A percentile compares a stretch with the other conserved stretches of the same genome.
These are phyloP conservation scores for Musa schizocarpa DNA, from an alignment of 176 grass and related monocot genomes.

Conservation along the genomic window DNA sequence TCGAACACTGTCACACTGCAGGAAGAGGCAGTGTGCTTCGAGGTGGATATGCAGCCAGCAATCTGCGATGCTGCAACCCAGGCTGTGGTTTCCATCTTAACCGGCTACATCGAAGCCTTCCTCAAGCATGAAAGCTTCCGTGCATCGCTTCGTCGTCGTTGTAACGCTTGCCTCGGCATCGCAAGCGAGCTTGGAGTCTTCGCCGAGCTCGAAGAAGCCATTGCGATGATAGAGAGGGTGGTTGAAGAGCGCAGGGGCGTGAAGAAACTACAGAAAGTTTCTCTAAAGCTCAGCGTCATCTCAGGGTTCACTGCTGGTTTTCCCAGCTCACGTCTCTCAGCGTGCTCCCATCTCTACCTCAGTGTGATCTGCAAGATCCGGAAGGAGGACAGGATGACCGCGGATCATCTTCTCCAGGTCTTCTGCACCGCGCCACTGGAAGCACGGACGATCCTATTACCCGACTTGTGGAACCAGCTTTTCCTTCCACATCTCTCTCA, in stretches of 20 bases:
- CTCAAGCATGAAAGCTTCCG: constrained; percentile 13
- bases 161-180: neutral
- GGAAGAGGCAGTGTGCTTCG: neutral
- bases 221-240: neutral
- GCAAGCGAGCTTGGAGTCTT: neutral
- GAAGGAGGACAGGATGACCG: constrained; percentile 13
- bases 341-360: constrained; percentile 27
- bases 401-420: constrained; percentile 46
- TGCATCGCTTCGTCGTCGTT: neutral
- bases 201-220: constrained; percentile 6
- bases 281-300: constrained; percentile 2
- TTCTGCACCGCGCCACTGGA: constrained; percentile 57
- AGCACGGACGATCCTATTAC: constrained; percentile 36
- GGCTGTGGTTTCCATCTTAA: constrained; percentile 18
- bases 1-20: neutral
- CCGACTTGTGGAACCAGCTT: constrained; percentile 48
- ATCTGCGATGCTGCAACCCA: neutral
- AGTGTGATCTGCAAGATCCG: constrained; percentile 12
- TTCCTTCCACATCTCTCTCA: constrained; percentile 46
- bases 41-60: neutral
- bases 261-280: constrained; percentile 7
- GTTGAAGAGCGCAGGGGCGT: neutral
- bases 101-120: neutral
- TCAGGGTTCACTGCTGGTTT: neutral
- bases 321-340: constrained; percentile 18